Evolutionary conservation across 257 asterid species (phyloP).

Genomic region (Ophiorrhiza pumila): DNA sequence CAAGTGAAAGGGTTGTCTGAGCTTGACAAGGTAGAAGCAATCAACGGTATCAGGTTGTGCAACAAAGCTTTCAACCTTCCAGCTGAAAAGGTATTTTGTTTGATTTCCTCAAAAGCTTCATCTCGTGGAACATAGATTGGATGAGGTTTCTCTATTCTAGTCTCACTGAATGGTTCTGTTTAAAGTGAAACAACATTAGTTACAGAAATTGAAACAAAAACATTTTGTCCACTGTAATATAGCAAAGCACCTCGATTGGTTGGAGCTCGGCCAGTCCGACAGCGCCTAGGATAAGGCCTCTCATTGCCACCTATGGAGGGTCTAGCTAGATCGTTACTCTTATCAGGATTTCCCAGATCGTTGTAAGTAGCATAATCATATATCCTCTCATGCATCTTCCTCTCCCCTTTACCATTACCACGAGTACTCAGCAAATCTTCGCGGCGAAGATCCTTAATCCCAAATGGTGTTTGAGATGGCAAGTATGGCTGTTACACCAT

Average conservation of each 20-base stretch:
- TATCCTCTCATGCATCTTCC: conserved; percentile 69
- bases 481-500: conserved; percentile 55
- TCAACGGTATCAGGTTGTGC: conserved; percentile 80
- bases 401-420: conserved; percentile 66
- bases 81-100: conserved; percentile 70
- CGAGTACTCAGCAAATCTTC: conserved; percentile 64
- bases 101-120: conserved; percentile 83
- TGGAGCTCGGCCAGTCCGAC: conserved; percentile 77
- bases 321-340: conserved; percentile 52
- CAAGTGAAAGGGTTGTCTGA: conserved; percentile 75
- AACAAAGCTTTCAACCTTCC: conserved; percentile 78
- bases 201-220: conserved; percentile 1
- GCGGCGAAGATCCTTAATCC: conserved; percentile 69
- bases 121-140: conserved; percentile 91
- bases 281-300: conserved; percentile 88
- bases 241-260: conserved; percentile 47
- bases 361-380: conserved; percentile 81
- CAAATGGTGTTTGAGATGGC: conserved; percentile 82
- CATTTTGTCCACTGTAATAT: background rate
- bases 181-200: conserved; percentile 2
- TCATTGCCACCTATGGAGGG: conserved; percentile 60
- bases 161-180: conserved; percentile 60
- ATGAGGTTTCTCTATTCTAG: conserved; percentile 76
- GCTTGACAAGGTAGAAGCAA: conserved; percentile 55
- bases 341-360: conserved; percentile 87